Evolutionary conservation across 108 stramenopile species (phyloP).

Genomic region (Heterococcus sp.): DNA sequence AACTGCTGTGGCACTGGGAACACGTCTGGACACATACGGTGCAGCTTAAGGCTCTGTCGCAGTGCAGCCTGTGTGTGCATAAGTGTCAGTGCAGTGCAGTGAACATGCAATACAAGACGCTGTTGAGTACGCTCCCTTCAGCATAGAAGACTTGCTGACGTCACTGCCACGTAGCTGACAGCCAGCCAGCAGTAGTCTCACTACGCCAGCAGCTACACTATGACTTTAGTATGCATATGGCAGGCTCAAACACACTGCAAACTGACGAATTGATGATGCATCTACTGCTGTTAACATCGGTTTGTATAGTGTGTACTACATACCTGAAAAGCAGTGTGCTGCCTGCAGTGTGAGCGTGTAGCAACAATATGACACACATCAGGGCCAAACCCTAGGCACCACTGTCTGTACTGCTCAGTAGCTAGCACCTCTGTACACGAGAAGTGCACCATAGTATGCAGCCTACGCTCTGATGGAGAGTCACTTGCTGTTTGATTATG

Average conservation of each 20-base stretch:
- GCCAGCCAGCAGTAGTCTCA: no score
- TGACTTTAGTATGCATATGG: no score
- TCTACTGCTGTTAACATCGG: not conserved
- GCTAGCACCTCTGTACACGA: conserved; percentile 12
- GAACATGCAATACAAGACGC: not conserved
- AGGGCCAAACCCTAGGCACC: conserved; percentile 1
- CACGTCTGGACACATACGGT: conserved; percentile 2
- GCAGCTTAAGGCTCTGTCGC: conserved; percentile 9
- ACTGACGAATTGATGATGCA: not conserved
- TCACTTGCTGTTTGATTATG: no score
- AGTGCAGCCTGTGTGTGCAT: conserved; percentile 4
- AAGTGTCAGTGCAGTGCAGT: not conserved
- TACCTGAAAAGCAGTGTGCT: conserved; percentile 19
- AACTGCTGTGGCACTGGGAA: conserved; percentile 22
- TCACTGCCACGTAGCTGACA: not conserved
- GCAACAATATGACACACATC: conserved; percentile 9
- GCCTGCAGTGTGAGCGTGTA: conserved; percentile 5
- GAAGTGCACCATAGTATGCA: conserved; percentile 9
- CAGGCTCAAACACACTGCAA: not conserved
- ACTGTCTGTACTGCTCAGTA: conserved; percentile 11
- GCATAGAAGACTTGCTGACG: not conserved
- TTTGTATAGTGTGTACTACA: not conserved
- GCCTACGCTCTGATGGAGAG: not conserved
- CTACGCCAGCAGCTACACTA: no score
- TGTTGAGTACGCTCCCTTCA: not conserved